Base-by-base conservation (phyloP, 257 asterid genomes). In the Cordia subcordata region DNA sequence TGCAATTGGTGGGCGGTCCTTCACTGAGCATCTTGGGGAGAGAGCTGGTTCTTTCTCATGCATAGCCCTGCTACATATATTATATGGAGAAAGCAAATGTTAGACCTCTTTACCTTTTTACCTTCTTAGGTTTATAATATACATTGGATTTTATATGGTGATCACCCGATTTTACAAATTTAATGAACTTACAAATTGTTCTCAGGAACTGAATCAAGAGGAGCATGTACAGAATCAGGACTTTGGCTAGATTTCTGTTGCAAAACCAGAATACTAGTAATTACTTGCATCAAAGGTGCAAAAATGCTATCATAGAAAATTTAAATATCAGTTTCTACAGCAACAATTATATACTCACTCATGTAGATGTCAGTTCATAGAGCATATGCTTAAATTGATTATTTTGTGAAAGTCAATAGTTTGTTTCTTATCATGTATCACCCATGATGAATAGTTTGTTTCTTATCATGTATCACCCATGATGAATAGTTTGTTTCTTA, bases 211-310 rank as follows among this genome's bases (percentile, higher is more conserved):
- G 80, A 77, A 46, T 67, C 68, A 21, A 72, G 22, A 58, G 53
- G 70, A n/a, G 72, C 65, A 51, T 66, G 60, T 12, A 62, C 32
- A 61, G 39, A 21, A 69, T 66, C 63, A 58, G 40, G 58, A 37
- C 66, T 77, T 66, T 17, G 57, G 0, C 58, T 13, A 21, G 44
- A 42, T 55, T 66, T 66, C 90, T 85, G 85, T 51, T 9, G 55
- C 67, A 65, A 57, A 66, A 53, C 35, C 55, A 68, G 42, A 15
- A 65, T 55, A 64, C 58, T 69, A 49, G 46, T 63, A 58, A 72
- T 68, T 65, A 55, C 46, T 59, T 12, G 37, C 38, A 14, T 11
- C 14, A 40, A 14, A 73, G 38, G 49, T 3, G 53, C 37, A 10
- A 37, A 33, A 18, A 38, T 14, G 55, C 35, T 27, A 3, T 3